These are phyloP conservation scores for Leccinellum luteum DNA, from an alignment of 768 basidiomycete genomes.

Conservation along the genomic window DNA sequence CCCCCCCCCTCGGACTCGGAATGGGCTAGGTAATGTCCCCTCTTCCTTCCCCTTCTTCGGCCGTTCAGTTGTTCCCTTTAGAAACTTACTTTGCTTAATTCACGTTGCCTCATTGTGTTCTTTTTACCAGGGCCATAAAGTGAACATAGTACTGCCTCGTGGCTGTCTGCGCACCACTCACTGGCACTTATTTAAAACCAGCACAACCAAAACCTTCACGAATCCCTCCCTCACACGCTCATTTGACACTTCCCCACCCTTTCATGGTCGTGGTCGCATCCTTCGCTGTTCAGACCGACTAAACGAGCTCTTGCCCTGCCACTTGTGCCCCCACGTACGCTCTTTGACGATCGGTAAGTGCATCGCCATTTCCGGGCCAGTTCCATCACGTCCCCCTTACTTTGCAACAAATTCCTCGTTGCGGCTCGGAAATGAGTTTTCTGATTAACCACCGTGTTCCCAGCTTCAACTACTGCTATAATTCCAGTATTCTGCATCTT, in stretches of 20 bases:
- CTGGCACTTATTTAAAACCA: conserved; percentile 19
- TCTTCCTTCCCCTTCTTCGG: not conserved
- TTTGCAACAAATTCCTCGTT: conserved; percentile 2
- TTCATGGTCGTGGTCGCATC: conserved; percentile 20
- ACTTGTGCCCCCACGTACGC: conserved; percentile 1
- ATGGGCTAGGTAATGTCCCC: conserved; percentile 10
- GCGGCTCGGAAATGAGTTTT: conserved; percentile 11
- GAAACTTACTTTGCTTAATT: conserved; percentile 3
- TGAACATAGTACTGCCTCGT: conserved; percentile 10
- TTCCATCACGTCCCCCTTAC: conserved; percentile 9
- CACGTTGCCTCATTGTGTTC: conserved; percentile 11
- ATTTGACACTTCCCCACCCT: conserved; percentile 6
- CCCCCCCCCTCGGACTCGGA: conserved; percentile 5
- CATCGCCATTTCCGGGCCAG: not conserved
- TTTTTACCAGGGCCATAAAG: conserved; percentile 7
- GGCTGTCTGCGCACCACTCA: conserved; percentile 10
- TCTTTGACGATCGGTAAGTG: conserved; percentile 28
- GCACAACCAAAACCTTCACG: conserved; percentile 5
- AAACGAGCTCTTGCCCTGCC: not conserved
- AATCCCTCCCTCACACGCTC: conserved; percentile 4
- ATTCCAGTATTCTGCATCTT: conserved; percentile 2
- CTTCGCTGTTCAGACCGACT: conserved; percentile 5
- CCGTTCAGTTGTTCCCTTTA: not conserved
- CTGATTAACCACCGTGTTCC: conserved; percentile 19
- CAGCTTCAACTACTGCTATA: conserved; percentile 14